Conservation (phyloP, 2,329 filamentous ascomycete genomes). For the Ramularia endophylla region DNA sequence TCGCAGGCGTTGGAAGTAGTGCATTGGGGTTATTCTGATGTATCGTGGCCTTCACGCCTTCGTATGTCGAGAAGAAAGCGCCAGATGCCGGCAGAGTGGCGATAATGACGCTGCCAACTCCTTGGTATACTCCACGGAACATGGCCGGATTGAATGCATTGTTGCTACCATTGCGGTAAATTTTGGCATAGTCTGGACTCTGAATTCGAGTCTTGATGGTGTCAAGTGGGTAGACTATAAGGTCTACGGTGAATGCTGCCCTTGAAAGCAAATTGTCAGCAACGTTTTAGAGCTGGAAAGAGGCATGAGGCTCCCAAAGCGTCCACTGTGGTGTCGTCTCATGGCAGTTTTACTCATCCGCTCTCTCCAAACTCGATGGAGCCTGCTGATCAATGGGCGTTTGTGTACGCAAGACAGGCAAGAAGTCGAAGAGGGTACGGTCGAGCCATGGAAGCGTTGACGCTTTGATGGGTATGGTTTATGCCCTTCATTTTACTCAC, state of each 20-base stretch:
- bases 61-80: constrained; percentile 86
- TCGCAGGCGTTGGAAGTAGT: constrained; percentile 58
- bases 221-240: constrained; percentile 81
- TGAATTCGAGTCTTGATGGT: constrained; percentile 85
- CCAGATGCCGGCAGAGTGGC: constrained; percentile 87
- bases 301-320: too few relatives aligned
- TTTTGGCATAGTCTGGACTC: constrained; percentile 64
- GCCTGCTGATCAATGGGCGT: too few relatives aligned
- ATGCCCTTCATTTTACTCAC: too few relatives aligned
- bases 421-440: too few relatives aligned
- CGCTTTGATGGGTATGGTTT: too few relatives aligned
- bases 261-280: too few relatives aligned
- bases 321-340: too few relatives aligned
- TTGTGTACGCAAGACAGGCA: too few relatives aligned
- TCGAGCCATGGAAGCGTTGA: too few relatives aligned
- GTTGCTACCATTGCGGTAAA: constrained; percentile 56
- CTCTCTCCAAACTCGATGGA: too few relatives aligned
- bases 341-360: too few relatives aligned
- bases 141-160: constrained; percentile 51
- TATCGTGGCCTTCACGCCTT: constrained; percentile 63
- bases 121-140: constrained; percentile 77
- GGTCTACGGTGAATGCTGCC: constrained; percentile 79
- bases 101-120: constrained; percentile 75
- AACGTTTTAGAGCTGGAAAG: too few relatives aligned
- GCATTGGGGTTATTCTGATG: constrained; percentile 42